A percentile compares a stretch with the other conserved stretches of the same genome.
Conservation (phyloP, 2,329 filamentous ascomycete species). For the Ophiostoma sp. region DNA sequence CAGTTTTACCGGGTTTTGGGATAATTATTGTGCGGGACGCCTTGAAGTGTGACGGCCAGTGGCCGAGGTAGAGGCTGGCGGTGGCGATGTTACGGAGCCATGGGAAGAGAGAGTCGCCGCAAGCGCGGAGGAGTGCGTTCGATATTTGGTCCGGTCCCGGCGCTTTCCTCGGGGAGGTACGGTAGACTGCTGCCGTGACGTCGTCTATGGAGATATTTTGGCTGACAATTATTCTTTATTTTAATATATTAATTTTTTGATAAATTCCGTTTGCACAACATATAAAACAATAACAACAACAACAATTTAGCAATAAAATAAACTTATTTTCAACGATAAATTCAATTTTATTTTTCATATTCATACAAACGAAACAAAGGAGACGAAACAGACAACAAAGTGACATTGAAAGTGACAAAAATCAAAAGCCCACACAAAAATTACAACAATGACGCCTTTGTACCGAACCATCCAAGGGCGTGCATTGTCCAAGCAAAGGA, state of each 20-base stretch:
- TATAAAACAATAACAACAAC: not conserved
- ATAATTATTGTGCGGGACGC: not conserved
- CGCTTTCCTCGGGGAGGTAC: not conserved
- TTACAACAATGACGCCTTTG: not conserved
- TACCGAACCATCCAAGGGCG: not conserved
- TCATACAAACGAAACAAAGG: not conserved
- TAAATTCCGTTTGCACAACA: not conserved
- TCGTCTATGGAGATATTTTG: not conserved
- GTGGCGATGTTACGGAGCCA: too few species aligned
- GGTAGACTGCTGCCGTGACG: not conserved
- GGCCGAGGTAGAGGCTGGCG: too few species aligned
- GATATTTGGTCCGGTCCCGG: too few species aligned
- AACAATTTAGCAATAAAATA: too few species aligned
- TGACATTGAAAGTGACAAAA: not conserved
- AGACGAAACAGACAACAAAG: not conserved
- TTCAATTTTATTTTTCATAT: not conserved
- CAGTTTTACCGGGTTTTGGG: not conserved
- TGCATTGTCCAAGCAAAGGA: not conserved
- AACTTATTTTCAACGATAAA: too few species aligned
- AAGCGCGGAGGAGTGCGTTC: too few species aligned
- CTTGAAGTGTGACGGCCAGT: too few species aligned
- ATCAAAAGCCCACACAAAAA: not conserved
- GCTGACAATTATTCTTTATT: too few species aligned
- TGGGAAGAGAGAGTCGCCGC: too few species aligned
- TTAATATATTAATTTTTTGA: not conserved